Evolutionary conservation across 805 yeast species (phyloP), one percentile per base, ranked within the genome.

Genomic region (Wickerhamiella vanderwaltii): DNA sequence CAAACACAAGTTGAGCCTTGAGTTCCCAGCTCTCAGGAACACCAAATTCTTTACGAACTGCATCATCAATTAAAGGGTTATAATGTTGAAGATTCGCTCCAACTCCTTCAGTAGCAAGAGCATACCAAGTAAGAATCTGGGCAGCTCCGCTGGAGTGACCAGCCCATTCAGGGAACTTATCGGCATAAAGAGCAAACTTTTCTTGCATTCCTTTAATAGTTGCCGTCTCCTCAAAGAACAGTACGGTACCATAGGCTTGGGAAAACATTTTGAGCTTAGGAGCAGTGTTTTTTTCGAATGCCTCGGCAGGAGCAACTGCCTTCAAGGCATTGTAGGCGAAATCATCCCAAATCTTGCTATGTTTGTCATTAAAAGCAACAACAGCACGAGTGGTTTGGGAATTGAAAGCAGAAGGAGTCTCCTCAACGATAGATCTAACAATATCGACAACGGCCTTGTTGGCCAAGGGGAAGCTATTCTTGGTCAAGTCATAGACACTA

Each of bases 81-180:
- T 66, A 71, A 56, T 71, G 75, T 58, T 71, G 76, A 49, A 71
- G 60, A 48, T 67, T 69, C 48, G 65, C 72, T 48, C 74, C 75
- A 30, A 70, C 54, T 36, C 69, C 71, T 39, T 65, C 52, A 26
- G 58, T 60, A 39, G 63, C 59, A 20, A 71, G 56, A 20, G 69
- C 69, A 28, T 71, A 56, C 76, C 76, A 71, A 13, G 68, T 56
- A 47, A 58, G 54, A 45, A 71, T 68, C 59, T 69, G 73, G 39
- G 72, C 73, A 42, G 69, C 66, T 58, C 57, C 58, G 12, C 49
- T 37, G 32, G 71, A 55, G 47, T 69, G 68, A 37, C 66, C 59
- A 23, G 72, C 72, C 51, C 68, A 71, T 39, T 56, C 56, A 47
- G 70, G 72, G 66, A 71, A 68, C 43, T 57, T 57, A 39, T 59